These are phyloP conservation scores for Cicer yamashitae DNA, from an alignment of 306 rosid genomes.

Conservation along the genomic window DNA sequence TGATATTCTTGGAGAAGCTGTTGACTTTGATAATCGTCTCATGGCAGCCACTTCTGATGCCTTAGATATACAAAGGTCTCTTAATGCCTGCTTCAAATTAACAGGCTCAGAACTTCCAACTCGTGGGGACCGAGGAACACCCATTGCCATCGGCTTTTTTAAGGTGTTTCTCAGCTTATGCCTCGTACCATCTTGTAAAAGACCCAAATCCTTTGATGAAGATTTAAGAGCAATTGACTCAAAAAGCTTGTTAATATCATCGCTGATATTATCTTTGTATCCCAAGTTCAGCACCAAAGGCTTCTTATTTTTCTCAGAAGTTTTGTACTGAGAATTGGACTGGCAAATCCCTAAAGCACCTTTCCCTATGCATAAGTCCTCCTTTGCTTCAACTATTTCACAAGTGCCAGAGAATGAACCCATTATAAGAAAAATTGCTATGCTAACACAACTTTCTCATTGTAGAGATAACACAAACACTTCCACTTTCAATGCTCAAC, in stretches of 20 bases:
- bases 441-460: conserved; percentile 15
- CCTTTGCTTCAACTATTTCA: conserved; percentile 88
- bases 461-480: neutral
- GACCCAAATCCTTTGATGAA: conserved; percentile 61
- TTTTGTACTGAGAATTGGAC: conserved; percentile 30
- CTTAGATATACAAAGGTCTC: conserved; percentile 90
- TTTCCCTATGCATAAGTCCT: conserved; percentile 60
- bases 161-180: conserved; percentile 65
- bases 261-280: conserved; percentile 66
- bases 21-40: conserved; percentile 79
- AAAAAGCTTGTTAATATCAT: conserved; percentile 81
- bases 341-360: conserved; percentile 37
- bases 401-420: conserved; percentile 78
- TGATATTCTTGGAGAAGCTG: conserved; percentile 71
- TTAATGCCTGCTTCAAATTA: conserved; percentile 87
- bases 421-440: conserved; percentile 54
- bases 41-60: conserved; percentile 98
- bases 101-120: conserved; percentile 69
- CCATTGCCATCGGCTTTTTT: conserved; percentile 75
- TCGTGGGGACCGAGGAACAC: conserved; percentile 72
- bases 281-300: conserved; percentile 62
- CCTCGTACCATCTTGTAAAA: conserved; percentile 61
- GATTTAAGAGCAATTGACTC: conserved; percentile 68
- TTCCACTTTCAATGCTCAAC: conserved; percentile 34
- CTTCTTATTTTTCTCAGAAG: conserved; percentile 52